Evolutionary conservation across 495 filamentous ascomycete genomes (phyloP), one percentile per base, ranked within the genome.

Genomic region (Aspergillus baeticus): DNA sequence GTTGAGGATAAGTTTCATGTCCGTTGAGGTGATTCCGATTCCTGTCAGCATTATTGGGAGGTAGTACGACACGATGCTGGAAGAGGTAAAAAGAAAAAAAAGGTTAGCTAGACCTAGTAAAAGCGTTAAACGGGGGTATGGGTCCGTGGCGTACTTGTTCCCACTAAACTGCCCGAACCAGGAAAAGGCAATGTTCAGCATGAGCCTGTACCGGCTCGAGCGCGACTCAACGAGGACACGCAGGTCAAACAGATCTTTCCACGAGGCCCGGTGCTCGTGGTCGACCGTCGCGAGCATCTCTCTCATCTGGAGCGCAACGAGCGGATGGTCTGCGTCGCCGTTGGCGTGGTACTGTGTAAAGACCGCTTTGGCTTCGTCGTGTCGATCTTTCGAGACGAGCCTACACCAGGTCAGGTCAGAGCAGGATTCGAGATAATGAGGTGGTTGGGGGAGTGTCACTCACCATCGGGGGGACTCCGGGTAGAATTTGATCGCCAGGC

Each of bases 1-100:
- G 61, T 84, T 85, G 65, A 84, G 76, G 51, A 87, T 76, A 38
- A 83, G 72, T 51, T 84, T 78, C 4, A 72, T 81, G 50, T 77
- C 73, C 18, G 73, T 73, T 59, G 57, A 52, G 7, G 67, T 71
- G 31, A 75, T 58, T 6, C 73, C 73, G 29, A 73, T 65, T 5
- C 62, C 66, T 49, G 69, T 63, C 10, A 78, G 62, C 13, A 77
- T 63, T 7, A 62, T 63, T 10, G 66, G 65, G 15, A 79, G 63
- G 51, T 79, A 79, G 60, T 75, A 77, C 0, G 67, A 62, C 15
- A 73, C 45, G 31, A 49, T 49, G 29, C 45, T 49, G 18, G 11
- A 17, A 47, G 34, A 33, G 7, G 44, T 47, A 8, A 47, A n/a
- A n/a, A n/a, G n/a, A n/a, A n/a, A n/a, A n/a, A n/a, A n/a, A n/a